Conservation (phyloP, 768 basidiomycete genomes). For the Phylloporus sp. region DNA sequence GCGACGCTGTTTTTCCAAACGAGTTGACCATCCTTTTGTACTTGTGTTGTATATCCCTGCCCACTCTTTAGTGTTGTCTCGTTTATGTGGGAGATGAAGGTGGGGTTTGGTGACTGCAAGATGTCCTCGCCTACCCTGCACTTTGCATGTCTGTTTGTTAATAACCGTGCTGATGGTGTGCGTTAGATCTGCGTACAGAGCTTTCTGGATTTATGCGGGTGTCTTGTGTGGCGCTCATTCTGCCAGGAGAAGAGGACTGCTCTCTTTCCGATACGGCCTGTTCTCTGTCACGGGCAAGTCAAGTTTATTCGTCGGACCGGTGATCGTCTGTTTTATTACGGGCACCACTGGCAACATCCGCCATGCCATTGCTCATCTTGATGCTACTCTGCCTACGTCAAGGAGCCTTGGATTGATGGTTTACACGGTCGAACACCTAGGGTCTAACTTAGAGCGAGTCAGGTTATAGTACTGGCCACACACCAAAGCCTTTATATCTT, state of each 20-base stretch:
- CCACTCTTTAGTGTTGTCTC: constrained; percentile 73
- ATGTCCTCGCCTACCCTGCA: constrained; percentile 82
- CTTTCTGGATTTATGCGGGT: constrained; percentile 90
- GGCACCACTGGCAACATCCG: constrained; percentile 91
- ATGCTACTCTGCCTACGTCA: too few species aligned
- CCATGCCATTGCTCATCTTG: constrained; percentile 71
- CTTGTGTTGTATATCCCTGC: constrained; percentile 65
- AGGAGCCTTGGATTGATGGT: too few species aligned
- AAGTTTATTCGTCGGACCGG: constrained; percentile 87
- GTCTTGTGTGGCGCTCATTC: constrained; percentile 83
- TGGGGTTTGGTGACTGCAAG: constrained; percentile 80
- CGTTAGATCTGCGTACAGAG: constrained; percentile 69
- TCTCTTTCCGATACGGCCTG: constrained; percentile 83
- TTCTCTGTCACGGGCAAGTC: constrained; percentile 93
- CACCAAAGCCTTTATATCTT: too few species aligned
- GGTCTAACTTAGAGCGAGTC: too few species aligned
- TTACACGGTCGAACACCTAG: too few species aligned
- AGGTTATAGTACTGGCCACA: too few species aligned
- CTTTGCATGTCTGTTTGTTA: constrained; percentile 37
- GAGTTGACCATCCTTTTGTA: constrained; percentile 32
- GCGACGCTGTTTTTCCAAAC: too few species aligned
- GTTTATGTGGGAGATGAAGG: constrained; percentile 43
- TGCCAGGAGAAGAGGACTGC: constrained; percentile 85
- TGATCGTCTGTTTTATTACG: constrained; percentile 83
- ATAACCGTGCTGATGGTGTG: not conserved